Evolutionary conservation across 768 basidiomycete genomes (phyloP).

Genomic region (Suillus variegatus): DNA sequence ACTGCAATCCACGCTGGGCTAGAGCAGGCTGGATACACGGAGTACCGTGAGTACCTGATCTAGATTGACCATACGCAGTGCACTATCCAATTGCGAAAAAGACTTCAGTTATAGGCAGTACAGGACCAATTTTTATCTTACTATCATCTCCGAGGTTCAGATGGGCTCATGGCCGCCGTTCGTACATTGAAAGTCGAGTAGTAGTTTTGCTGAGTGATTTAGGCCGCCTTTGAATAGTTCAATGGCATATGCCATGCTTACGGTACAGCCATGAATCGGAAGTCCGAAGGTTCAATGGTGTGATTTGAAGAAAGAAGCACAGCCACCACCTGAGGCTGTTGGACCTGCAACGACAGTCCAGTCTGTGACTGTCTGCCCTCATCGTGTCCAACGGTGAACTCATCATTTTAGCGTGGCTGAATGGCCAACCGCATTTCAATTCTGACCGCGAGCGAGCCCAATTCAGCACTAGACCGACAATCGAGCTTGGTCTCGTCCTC

Average conservation of each 20-base stretch:
- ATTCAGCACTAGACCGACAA: slow-evolving; percentile 21
- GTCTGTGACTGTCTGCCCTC: not conserved
- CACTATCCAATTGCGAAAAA: not conserved
- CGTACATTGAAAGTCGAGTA: not conserved
- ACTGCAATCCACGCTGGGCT: not conserved
- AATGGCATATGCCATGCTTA: too few species aligned
- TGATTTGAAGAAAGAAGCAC: slow-evolving; percentile 1
- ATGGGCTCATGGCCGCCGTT: not conserved
- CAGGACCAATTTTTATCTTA: not conserved
- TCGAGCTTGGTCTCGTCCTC: slow-evolving; percentile 27
- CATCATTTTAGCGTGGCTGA: not conserved
- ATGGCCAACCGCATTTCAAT: slow-evolving; percentile 14
- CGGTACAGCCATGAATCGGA: not conserved
- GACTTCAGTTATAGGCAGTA: not conserved
- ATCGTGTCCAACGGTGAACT: not conserved
- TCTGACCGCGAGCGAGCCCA: slow-evolving; percentile 18
- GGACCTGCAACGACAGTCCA: slow-evolving; percentile 2
- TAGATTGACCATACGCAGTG: not conserved
- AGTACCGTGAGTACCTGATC: not conserved
- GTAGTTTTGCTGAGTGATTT: not conserved
- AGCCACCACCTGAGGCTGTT: slow-evolving; percentile 1
- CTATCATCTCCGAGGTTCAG: not conserved
- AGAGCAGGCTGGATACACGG: not conserved
- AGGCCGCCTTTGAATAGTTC: not conserved
- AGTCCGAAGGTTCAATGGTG: not conserved